Percentiles rank a stretch among this genome's conserved stretches.
phyloP scores from a whole-genome alignment of 345 rosid genomes.

The Combretum micranthum region DNA sequence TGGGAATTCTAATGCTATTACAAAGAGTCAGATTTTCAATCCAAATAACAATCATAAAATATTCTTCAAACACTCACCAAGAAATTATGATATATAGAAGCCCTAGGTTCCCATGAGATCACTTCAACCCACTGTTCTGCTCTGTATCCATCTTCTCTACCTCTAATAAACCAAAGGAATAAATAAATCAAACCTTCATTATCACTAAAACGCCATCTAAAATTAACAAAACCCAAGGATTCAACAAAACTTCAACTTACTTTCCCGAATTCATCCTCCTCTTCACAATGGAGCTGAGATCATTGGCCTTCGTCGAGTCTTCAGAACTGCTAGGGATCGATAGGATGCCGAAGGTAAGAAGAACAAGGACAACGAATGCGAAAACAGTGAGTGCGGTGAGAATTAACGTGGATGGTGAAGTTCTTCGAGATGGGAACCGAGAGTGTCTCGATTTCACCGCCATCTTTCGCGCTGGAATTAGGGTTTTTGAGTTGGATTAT shows the following conservation, averaged over 20 bases:
- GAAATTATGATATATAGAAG: slow-evolving; percentile 77
- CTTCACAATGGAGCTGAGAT: slow-evolving; percentile 56
- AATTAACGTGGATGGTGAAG: slow-evolving; percentile 49
- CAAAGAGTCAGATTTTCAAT: too few species aligned
- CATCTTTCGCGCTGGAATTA: neutral
- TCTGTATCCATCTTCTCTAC: slow-evolving; percentile 37
- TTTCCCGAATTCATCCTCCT: neutral
- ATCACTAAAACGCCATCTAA: slow-evolving; percentile 9
- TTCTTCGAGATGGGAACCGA: slow-evolving; percentile 51
- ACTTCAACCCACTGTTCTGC: slow-evolving; percentile 77
- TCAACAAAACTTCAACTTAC: neutral
- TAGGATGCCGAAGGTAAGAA: slow-evolving; percentile 63
- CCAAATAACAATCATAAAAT: neutral
- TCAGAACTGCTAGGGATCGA: slow-evolving; percentile 54
- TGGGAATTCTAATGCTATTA: too few species aligned
- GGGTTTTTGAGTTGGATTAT: neutral
- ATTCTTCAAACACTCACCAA: slow-evolving; percentile 44
- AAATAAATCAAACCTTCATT: neutral
- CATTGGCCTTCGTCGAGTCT: slow-evolving; percentile 50
- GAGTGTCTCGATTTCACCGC: slow-evolving; percentile 63
- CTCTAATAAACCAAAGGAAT: slow-evolving; percentile 16
- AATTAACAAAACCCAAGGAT: slow-evolving; percentile 1
- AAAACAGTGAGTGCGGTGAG: slow-evolving; percentile 43
- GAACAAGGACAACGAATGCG: slow-evolving; percentile 59
- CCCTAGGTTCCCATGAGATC: slow-evolving; percentile 94